Percentiles rank a stretch among this genome's conserved stretches.
phyloP scores from a whole-genome alignment of 2,329 filamentous ascomycete species.

The Colletotrichum lindemuthianum region DNA sequence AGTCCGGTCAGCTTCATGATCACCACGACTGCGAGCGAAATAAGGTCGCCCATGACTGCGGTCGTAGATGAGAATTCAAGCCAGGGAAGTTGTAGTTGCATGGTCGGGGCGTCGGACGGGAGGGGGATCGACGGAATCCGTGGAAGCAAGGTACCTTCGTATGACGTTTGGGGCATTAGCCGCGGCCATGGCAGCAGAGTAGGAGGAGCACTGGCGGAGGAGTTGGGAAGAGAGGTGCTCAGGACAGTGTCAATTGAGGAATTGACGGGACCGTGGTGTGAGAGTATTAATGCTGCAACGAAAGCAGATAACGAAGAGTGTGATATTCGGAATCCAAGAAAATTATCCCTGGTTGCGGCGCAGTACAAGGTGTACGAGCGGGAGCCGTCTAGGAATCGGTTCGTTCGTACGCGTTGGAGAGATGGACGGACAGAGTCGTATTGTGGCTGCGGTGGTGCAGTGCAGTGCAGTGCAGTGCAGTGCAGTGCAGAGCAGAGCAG shows the following conservation, averaged over 20 bases:
- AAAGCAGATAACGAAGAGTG: neutral
- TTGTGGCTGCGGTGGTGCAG: slow-evolving; percentile 13
- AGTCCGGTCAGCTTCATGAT: neutral
- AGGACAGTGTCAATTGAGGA: slow-evolving; percentile 23
- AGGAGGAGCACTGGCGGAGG: neutral
- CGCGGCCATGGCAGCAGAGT: slow-evolving; percentile 50
- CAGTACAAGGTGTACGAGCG: slow-evolving; percentile 1
- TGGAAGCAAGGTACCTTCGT: slow-evolving; percentile 66
- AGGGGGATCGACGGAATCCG: slow-evolving; percentile 14
- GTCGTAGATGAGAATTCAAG: neutral
- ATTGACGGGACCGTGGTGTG: neutral
- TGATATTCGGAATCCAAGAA: slow-evolving; percentile 1
- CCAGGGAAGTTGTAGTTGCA: slow-evolving; percentile 1
- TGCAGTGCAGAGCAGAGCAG: too few relatives aligned
- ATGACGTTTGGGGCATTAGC: slow-evolving; percentile 66
- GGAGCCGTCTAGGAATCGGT: slow-evolving; percentile 14
- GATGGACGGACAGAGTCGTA: slow-evolving; percentile 16
- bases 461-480: too few relatives aligned
- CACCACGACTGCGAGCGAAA: neutral
- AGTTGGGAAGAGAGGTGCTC: neutral
- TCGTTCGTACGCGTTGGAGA: slow-evolving; percentile 25
- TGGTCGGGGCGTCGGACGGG: neutral
- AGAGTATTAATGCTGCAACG: neutral
- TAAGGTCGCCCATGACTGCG: neutral
- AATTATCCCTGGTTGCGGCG: neutral